Conservation (phyloP, 768 basidiomycete species). For the Candolleomyces efflorescens region DNA sequence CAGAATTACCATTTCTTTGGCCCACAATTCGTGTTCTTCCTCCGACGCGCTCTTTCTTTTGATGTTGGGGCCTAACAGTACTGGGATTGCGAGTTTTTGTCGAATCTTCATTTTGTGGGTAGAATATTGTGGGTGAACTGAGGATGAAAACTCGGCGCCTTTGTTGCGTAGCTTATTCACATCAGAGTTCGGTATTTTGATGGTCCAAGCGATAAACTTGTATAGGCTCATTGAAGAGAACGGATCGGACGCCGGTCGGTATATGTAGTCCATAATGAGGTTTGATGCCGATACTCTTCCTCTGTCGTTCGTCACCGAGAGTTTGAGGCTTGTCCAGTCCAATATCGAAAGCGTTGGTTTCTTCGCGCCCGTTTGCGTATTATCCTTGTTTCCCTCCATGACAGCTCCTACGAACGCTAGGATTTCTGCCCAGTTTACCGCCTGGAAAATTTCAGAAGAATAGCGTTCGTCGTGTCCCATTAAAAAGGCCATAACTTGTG, state of each 20-base stretch:
- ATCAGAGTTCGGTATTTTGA: neutral
- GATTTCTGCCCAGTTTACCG: neutral
- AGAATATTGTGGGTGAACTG: neutral
- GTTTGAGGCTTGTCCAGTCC: too few species aligned
- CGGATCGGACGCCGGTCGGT: neutral
- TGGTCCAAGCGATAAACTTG: neutral
- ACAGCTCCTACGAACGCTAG: neutral
- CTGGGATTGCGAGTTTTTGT: neutral
- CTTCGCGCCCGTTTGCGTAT: neutral
- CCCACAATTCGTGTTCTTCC: neutral
- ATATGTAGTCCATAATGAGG: neutral
- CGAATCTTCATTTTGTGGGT: neutral
- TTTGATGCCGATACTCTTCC: too few species aligned
- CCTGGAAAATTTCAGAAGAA: neutral
- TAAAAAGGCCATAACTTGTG: slow-evolving; percentile 24
- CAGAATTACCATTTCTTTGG: slow-evolving; percentile 5
- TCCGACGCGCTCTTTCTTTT: neutral
- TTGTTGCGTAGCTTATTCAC: neutral
- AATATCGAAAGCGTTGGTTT: slow-evolving; percentile 10
- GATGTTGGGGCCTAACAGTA: neutral
- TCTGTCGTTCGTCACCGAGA: too few species aligned
- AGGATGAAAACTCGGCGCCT: neutral
- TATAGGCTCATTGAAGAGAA: neutral
- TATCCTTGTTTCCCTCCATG: too few species aligned
- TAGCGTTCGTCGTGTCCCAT: slow-evolving; percentile 13